Evolutionary conservation across 768 basidiomycete genomes (phyloP), one percentile per base, ranked within the genome.

Genomic region (Mycena galopus): DNA sequence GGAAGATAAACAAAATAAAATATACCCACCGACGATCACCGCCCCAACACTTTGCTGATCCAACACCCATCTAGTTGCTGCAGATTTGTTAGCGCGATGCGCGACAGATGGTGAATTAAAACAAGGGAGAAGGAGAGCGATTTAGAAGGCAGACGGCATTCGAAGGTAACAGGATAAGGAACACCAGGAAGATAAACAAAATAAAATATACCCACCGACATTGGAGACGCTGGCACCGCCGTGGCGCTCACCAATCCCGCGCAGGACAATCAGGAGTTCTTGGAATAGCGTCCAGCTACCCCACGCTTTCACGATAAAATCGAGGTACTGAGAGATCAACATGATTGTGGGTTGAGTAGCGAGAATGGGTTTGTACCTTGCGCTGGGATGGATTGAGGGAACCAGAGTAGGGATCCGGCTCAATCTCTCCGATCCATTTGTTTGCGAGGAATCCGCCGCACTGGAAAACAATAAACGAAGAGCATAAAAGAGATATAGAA

Each of bases 371-470:
- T 12, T 82, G 77, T 76, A 89, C 94, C 88, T 96, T 96, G 78
- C 95, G 86, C 78, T 94, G 93, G 2, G 94, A 96, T 6, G 95
- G 94, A 0, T 93, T 95, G 76, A 95, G 83, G 70, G 85, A 81
- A 39, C 88, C 87, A 23, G 87, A 85, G 74, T 96, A 96, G 14
- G 86, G 83, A 83, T 94, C 92, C 2, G 94, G 94, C 77, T 93
- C 91, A 2, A 89, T 84, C 69, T 85, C 77, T 61, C 86, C 84
- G 17, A 96, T 84, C 93, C 94, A 96, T 70, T 87, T 87, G 78
- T 95, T 93, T 4, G 93, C 84, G 53, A 96, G 85, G 78, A 96
- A 94, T 4, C 94, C 94, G 10, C 94, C 94, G 75, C 94, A 95
- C 94, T 96, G 77, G 0, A 56, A 8, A 33, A 50, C 21, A 42